A percentile compares a stretch with the other conserved stretches of the same genome.
Evolutionary conservation across 805 yeast species (phyloP).

Genomic region (Candida chilensis): DNA sequence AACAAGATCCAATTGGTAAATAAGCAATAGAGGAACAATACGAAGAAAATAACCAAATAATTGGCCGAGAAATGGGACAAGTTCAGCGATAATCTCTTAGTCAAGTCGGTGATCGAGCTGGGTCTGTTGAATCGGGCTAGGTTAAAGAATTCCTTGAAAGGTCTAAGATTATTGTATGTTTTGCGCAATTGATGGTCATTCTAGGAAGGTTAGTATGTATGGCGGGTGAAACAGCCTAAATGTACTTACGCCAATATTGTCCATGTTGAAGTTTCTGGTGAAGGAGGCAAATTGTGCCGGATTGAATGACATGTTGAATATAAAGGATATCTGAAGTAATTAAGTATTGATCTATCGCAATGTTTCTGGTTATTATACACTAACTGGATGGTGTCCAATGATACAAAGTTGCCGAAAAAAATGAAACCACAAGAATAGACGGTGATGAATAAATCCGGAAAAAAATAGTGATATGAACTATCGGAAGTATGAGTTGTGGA

Average conservation of each 20-base stretch:
- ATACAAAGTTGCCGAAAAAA: no score
- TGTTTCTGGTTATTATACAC: no score
- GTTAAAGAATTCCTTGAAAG: neutral
- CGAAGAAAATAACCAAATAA: neutral
- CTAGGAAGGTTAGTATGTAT: no score
- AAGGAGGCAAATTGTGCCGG: conserved; percentile 1
- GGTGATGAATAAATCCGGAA: no score
- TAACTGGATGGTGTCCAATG: no score
- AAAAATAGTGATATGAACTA: no score
- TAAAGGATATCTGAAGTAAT: no score
- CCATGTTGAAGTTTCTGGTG: neutral
- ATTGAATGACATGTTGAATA: conserved; percentile 1
- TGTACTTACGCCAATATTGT: neutral
- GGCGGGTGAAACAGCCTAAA: no score
- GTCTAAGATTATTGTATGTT: neutral
- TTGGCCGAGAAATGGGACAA: neutral
- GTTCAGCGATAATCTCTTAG: neutral
- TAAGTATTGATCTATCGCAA: no score
- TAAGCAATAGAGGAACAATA: neutral
- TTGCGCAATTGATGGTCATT: neutral
- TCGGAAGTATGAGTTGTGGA: no score
- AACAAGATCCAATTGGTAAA: neutral
- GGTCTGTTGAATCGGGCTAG: neutral
- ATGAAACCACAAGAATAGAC: no score
- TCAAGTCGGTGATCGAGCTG: neutral